Percentiles rank a stretch among this genome's conserved stretches.
Evolutionary conservation across 257 asterid species (phyloP).

Genomic region (Capsicum baccatum): DNA sequence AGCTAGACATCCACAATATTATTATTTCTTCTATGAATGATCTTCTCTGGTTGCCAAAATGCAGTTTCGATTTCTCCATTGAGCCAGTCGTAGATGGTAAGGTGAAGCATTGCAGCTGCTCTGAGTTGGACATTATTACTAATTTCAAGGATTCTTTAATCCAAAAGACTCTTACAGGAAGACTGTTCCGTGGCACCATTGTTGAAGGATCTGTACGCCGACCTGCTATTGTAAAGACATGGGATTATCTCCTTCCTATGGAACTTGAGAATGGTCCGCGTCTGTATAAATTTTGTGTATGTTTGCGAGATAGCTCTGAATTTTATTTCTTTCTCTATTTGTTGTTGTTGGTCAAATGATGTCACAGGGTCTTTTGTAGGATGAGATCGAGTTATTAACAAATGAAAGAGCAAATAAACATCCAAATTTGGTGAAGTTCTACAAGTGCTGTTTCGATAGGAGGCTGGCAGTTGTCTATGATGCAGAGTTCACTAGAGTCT

Average conservation of each 20-base stretch:
- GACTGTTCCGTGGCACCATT: conserved; percentile 21
- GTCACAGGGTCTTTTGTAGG: not conserved
- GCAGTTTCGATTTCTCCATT: conserved; percentile 7
- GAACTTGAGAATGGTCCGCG: not conserved
- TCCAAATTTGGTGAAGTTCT: conserved; percentile 11
- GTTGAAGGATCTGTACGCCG: not conserved
- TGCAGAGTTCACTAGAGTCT: not conserved
- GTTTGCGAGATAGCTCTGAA: not conserved
- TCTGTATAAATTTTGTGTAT: not conserved
- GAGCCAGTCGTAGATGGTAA: not conserved
- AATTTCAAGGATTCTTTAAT: not conserved
- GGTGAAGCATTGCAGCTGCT: not conserved
- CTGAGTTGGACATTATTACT: not conserved
- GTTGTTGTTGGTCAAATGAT: not conserved
- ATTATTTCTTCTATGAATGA: not conserved
- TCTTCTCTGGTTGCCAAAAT: not conserved
- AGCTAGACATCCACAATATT: not conserved
- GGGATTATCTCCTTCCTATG: not conserved
- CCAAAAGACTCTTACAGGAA: not conserved
- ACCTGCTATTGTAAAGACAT: conserved; percentile 16
- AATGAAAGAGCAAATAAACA: conserved; percentile 4
- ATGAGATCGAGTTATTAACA: not conserved
- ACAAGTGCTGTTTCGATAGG: not conserved
- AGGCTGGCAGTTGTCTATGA: conserved; percentile 20
- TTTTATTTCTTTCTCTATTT: not conserved